Evolutionary conservation across 139 green algal species (phyloP), one percentile per base, ranked within the genome.

Genomic region (Haematococcus lacustris): DNA sequence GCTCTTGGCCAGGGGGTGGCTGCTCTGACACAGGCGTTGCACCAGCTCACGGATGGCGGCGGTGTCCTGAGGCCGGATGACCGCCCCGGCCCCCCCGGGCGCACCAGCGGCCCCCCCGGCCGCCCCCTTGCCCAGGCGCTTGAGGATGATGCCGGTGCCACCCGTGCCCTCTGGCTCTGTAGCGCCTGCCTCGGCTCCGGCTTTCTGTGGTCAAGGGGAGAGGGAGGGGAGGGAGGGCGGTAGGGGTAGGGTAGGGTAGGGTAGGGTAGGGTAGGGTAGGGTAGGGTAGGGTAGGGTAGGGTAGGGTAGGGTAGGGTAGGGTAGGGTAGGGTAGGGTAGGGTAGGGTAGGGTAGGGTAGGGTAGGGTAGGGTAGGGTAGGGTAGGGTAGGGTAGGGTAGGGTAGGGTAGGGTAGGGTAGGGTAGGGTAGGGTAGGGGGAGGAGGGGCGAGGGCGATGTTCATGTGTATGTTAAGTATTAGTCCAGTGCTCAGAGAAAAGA

Each of bases 11-110:
- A 93, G 80, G 7, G 88, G 88, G 39, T 85, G 82, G 35, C 80
- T 86, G 74, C 70, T 82, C 75, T 89, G 83, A 71, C 81, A 88
- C 73, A 91, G 76, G 77, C 80, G 82, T 81, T 93, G 88, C 61
- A 92, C 82, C 51, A 75, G 40, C 1, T 84, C 85, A 37, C 75
- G 67, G 50, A 93, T 75, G 7, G 59, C 67, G n/a, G 37, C 21
- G 1, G 79, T 67, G 73, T 91, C 86, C 23, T 21, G 30, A 21
- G 53, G 30, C 23, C 53, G 53, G 23, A 64, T 26, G 4, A 30
- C 53, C 17, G 13, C 53, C n/a, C 21, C 53, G 23, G 53, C 53
- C 4, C 53, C 53, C 23, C 53, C 53, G 53, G 23, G 23, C 4
- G 13, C 53, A 4, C 53, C 53, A 4, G 53, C 53, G 4, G 21